Base-by-base conservation (phyloP, 495 filamentous ascomycete genomes). In the Amorphotheca resinae region DNA sequence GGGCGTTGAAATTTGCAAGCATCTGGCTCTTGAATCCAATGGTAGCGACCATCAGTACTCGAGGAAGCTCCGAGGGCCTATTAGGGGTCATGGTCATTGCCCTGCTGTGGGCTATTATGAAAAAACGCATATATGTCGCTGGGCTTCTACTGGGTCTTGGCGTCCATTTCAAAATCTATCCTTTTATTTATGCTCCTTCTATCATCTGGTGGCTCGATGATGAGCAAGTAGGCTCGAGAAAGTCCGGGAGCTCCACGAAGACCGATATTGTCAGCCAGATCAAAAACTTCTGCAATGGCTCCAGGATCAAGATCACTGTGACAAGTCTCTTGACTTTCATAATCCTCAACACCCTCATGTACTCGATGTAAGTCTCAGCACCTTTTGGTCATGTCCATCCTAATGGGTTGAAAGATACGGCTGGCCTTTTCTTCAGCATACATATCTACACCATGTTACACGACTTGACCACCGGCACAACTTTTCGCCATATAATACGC, bases 141-240 rank as follows among this genome's bases (percentile, higher is more conserved):
- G 93, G 86, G 0, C 23, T 79, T 2, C 59, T 98, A 23, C 62
- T 98, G 4, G 91, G 91, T 0, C 61, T 95, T 25, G 72, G 77
- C 1, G 89, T 95, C 21, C 91, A 98, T 60, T 93, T 96, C 59
- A 98, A 98, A 67, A 98, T 98, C 42, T 98, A 96, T 57, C 91
- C 91, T 0, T 93, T 95, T 56, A 84, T 96, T 28, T 98, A 98
- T 62, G 88, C 82, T 0, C 68, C 76, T 0, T 80, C 84, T 0
- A 83, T 96, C 22, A 56, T 95, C 6, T 93, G 84, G 83, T 88
- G 80, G 80, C 76, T 94, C 67, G 84, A 84, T 50, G 59, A 60
- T 0, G 69, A 76, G 54, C 52, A 49, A 22, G 57, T 63, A 43
- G 48, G 34, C 11, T 16, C 26, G 22, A 32, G 12, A 12, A 40